Evolutionary conservation across 495 filamentous ascomycete genomes (phyloP), one percentile per base, ranked within the genome.

Genomic region (Penicillium dipodomyicola): DNA sequence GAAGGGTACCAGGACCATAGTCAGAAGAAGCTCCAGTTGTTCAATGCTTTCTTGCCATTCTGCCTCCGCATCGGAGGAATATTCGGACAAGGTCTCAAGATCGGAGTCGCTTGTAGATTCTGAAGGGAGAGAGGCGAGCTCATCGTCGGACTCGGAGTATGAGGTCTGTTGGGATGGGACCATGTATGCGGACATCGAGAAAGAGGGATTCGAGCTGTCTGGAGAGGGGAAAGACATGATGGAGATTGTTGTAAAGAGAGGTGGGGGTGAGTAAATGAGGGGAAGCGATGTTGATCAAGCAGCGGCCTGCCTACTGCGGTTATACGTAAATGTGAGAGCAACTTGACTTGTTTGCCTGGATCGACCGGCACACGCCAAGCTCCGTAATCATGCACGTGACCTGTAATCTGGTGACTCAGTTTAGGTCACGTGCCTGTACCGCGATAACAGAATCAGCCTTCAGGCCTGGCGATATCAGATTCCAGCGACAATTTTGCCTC

Each of bases 21-120:
- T 93, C 67, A 97, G 68, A 43, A 98, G 77, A 48, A 98, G 76
- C 78, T 98, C 90, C 45, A 97, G 72, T 73, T 98, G 94, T 74
- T 96, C 89, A 60, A 98, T 73, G 62, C 87, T 92, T 65, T 91
- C 90, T 60, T 90, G 86, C 94, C 94, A 98, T 71, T 98, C 92
- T 19, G 79, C 81, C 70, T 98, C 93, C 17, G 94, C 94, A 65
- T 96, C 91, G 27, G 85, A 88, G 60, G 81, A 80, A 20, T 79
- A 77, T 45, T 71, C 73, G 27, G 68, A 78, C 58, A 85, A 77
- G n/a, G 78, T 74, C 0, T 84, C 79, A 45, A 78, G 77, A 52
- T 79, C 75, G 51, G 86, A 84, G 35, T 78, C 76, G 27, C 81
- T 76, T 60, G 83, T 87, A 35, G 85, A 81, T 56, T 85, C 82